Evolutionary conservation across 148 eudicot species (phyloP).

Genomic region (Bassia scoparia): DNA sequence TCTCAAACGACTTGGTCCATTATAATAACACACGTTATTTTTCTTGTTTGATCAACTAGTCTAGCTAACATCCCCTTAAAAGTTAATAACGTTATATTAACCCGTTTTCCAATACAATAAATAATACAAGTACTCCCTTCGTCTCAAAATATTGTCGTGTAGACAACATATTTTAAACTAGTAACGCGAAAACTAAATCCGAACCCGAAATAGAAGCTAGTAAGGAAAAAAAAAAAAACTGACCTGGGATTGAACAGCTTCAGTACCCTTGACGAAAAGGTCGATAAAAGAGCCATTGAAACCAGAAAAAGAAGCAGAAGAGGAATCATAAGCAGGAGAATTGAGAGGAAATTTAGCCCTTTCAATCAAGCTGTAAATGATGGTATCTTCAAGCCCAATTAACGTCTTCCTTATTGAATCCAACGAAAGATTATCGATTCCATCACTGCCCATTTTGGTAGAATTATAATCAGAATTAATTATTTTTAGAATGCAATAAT

Average conservation of each 20-base stretch:
- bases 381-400: conserved; percentile 73
- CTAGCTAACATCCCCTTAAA: too few species aligned
- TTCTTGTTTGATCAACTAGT: too few species aligned
- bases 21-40: too few species aligned
- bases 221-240: neutral
- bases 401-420: conserved; percentile 49
- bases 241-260: conserved; percentile 74
- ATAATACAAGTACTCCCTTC: too few species aligned
- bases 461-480: too few species aligned
- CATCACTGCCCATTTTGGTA: conserved; percentile 34
- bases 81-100: too few species aligned
- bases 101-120: too few species aligned
- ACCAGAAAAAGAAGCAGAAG: conserved; percentile 31
- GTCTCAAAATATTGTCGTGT: too few species aligned
- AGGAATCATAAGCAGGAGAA: conserved; percentile 36
- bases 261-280: conserved; percentile 46
- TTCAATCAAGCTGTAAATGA: conserved; percentile 60
- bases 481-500: too few species aligned
- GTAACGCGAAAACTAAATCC: neutral
- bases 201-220: neutral
- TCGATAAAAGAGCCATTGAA: conserved; percentile 26
- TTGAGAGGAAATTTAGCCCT: conserved; percentile 60
- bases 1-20: too few species aligned
- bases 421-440: conserved; percentile 30
- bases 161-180: neutral